phyloP scores from a whole-genome alignment of 2,329 filamentous ascomycete genomes.

The Fusarium camptoceras region DNA sequence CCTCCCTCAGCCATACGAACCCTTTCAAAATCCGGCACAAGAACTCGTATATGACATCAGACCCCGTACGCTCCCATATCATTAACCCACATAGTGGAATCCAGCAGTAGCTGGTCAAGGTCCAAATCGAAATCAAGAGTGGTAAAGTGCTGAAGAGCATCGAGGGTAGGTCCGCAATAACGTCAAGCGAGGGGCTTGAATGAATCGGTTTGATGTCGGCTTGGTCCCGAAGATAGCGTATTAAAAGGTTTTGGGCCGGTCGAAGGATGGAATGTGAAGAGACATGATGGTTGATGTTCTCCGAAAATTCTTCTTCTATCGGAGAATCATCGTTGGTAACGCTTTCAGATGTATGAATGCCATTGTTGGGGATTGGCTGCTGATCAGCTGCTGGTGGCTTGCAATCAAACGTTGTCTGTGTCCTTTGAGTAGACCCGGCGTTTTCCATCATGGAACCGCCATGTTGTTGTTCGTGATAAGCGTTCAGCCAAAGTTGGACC shows the following conservation, averaged over 20 bases:
- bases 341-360: not conserved
- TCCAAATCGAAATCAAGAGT: constrained; percentile 31
- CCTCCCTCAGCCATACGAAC: not conserved
- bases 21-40: constrained; percentile 15
- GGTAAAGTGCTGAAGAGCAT: constrained; percentile 33
- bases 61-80: constrained; percentile 35
- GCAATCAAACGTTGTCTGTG: not conserved
- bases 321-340: constrained; percentile 3
- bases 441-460: not conserved
- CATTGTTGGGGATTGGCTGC: not conserved
- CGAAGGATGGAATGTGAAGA: constrained; percentile 36
- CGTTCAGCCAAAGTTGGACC: not conserved
- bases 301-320: constrained; percentile 26
- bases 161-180: constrained; percentile 27
- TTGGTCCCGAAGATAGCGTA: constrained; percentile 31
- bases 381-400: not conserved
- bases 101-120: constrained; percentile 36
- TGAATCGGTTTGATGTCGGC: constrained; percentile 27
- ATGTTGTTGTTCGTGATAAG: not conserved
- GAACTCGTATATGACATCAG: constrained; percentile 26
- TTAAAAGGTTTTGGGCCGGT: constrained; percentile 21
- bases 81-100: constrained; percentile 34
- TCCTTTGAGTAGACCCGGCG: not conserved
- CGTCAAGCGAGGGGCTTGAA: constrained; percentile 23
- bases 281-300: constrained; percentile 11